Base-by-base conservation (phyloP, 352 stramenopile genomes). In the Phytopythium cucurbitacearum region DNA sequence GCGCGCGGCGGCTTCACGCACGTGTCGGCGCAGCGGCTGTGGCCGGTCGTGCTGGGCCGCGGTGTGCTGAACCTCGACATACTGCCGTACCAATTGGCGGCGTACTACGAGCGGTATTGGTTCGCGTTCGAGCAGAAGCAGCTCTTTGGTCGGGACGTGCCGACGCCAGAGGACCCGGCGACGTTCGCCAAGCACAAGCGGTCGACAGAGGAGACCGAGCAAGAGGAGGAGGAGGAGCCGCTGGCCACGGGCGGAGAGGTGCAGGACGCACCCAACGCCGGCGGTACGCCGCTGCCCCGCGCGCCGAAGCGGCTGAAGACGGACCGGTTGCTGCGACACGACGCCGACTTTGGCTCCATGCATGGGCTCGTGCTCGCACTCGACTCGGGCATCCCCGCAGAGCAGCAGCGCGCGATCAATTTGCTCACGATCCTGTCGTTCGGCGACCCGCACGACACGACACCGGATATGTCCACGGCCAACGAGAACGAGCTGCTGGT, bases 71-170 rank as follows among this genome's bases (percentile, higher is more conserved):
- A 77, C 28, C 62, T 91, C 4, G 77, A 89, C 38, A 55, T 88
- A 12, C 72, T 82, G 73, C 72, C 83, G 2, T 87, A 84, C 54
- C 59, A 82, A 43, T 42, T 89, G 9, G 80, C 80, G 11, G 67
- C 71, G 0, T 63, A 80, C 62, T 93, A 87, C 44, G 73, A 88
- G 47, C 66, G 64, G 33, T 80, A 49, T 41, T 28, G 21, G 21
- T 64, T 64, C 37, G 59, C 78, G 11, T 93, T 93, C 56, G 83
- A 93, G 48, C 69, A 81, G 57, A 89, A 91, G 53, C 80, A 93
- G 63, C 63, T 93, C 21, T 87, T 86, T 51, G 80, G 80, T 32
- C 66, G 76, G 43, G 80, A 91, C 48, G 32, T 86, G 4, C 59
- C 75, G 5, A 43, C 35, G 1, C 60, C 41, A 3, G 51, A 60